phyloP scores from a whole-genome alignment of 208 protist species.

The Trypanosoma lewisi region DNA sequence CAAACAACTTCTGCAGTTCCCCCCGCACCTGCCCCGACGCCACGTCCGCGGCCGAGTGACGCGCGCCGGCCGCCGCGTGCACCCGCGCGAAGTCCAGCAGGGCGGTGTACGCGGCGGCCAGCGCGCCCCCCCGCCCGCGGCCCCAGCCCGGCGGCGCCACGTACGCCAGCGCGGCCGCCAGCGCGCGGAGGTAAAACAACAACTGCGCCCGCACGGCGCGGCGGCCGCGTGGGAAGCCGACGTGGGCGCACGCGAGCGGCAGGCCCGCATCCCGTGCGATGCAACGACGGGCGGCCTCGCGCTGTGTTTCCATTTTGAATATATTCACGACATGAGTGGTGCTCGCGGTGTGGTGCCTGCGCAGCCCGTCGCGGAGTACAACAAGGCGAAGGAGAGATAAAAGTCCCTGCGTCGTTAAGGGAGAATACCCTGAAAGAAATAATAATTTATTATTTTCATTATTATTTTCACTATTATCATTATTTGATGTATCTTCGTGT shows the following conservation, averaged over 20 bases:
- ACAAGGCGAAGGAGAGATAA: slow-evolving; percentile 25
- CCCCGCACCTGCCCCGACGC: slow-evolving; percentile 4
- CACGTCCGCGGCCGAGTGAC: slow-evolving; percentile 12
- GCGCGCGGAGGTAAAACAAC: slow-evolving; percentile 34
- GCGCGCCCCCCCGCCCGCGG: slow-evolving; percentile 23
- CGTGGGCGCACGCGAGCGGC: slow-evolving; percentile 1
- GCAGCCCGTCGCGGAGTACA: slow-evolving; percentile 28
- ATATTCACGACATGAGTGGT: slow-evolving; percentile 30
- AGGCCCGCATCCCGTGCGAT: slow-evolving; percentile 5
- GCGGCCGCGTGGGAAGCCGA: neutral
- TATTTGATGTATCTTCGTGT: too few relatives aligned
- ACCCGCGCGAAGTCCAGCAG: slow-evolving; percentile 31
- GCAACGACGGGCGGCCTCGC: slow-evolving; percentile 14
- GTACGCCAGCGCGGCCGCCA: slow-evolving; percentile 19
- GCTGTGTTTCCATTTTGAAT: slow-evolving; percentile 17
- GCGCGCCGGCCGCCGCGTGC: neutral
- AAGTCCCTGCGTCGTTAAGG: slow-evolving; percentile 15
- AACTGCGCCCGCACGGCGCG: slow-evolving; percentile 27
- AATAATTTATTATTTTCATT: too few relatives aligned
- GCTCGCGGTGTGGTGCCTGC: slow-evolving; percentile 22
- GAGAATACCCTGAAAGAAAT: slow-evolving; percentile 27
- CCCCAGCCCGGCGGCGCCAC: slow-evolving; percentile 36
- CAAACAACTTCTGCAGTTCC: slow-evolving; percentile 26
- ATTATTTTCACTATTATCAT: too few relatives aligned
- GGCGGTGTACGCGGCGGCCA: slow-evolving; percentile 30